A percentile compares a stretch with the other conserved stretches of the same genome.
phyloP scores from a whole-genome alignment of 768 basidiomycete species.

The Mycena alexandri region DNA sequence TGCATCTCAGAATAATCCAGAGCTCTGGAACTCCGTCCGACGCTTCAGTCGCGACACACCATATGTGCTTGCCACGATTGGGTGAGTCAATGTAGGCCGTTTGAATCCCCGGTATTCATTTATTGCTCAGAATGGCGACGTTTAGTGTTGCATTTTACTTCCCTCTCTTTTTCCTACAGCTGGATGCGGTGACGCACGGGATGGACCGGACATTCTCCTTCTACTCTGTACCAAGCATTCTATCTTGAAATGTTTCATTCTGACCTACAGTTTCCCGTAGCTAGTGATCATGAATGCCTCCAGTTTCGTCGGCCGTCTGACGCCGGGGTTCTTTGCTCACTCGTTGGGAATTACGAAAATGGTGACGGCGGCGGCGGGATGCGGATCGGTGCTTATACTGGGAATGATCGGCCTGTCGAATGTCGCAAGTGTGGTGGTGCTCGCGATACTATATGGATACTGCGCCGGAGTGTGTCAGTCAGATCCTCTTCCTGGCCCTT shows the following conservation, averaged over 20 bases:
- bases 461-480: slow-evolving; percentile 51
- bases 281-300: slow-evolving; percentile 54
- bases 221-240: slow-evolving; percentile 56
- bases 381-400: slow-evolving; percentile 45
- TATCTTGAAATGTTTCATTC: not conserved
- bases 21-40: not conserved
- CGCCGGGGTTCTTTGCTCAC: slow-evolving; percentile 49
- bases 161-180: slow-evolving; percentile 68
- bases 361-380: slow-evolving; percentile 39
- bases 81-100: not conserved
- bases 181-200: slow-evolving; percentile 62
- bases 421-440: slow-evolving; percentile 38
- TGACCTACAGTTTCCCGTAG: slow-evolving; percentile 25
- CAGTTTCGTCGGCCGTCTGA: slow-evolving; percentile 51
- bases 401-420: slow-evolving; percentile 12
- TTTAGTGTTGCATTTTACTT: slow-evolving; percentile 57
- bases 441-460: slow-evolving; percentile 49
- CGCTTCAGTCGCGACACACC: not conserved
- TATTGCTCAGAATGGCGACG: slow-evolving; percentile 46
- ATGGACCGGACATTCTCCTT: slow-evolving; percentile 62
- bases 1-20: not conserved
- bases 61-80: slow-evolving; percentile 26
- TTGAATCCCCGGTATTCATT: too few relatives aligned
- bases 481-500: not conserved
- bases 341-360: slow-evolving; percentile 46